Conservation (phyloP, 1,284 basidiomycete species). For the Vanrija sp. region DNA sequence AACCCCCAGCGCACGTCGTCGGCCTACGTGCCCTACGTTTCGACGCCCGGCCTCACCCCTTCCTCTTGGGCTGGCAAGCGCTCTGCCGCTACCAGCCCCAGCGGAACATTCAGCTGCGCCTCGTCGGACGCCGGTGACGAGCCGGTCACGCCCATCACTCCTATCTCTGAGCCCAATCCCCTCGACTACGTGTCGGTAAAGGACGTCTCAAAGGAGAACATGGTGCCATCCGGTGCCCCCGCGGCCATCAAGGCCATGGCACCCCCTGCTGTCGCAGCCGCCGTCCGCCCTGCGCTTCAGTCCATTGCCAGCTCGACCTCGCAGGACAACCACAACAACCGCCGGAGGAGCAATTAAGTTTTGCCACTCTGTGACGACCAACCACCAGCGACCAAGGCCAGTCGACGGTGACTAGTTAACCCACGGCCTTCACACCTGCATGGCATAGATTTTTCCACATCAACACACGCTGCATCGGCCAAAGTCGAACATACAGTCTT, state of each 20-base stretch:
- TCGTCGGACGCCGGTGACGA: conserved; percentile 49
- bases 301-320: conserved; percentile 22
- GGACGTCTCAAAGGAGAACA: conserved; percentile 40
- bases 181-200: conserved; percentile 14
- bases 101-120: conserved; percentile 38
- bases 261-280: conserved; percentile 1
- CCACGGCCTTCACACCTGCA: background rate
- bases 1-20: conserved; percentile 36
- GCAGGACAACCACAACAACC: conserved; percentile 18
- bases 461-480: conserved; percentile 7
- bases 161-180: conserved; percentile 32
- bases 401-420: background rate
- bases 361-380: background rate
- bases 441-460: background rate
- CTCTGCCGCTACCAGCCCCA: conserved; percentile 29
- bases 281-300: conserved; percentile 26
- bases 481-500: background rate
- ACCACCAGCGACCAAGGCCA: background rate
- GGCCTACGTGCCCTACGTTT: conserved; percentile 30
- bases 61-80: conserved; percentile 32
- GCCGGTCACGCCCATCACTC: conserved; percentile 47
- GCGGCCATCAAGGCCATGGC: conserved; percentile 17
- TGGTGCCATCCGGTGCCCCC: conserved; percentile 26
- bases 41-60: conserved; percentile 41
- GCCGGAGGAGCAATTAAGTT: conserved; percentile 36